phyloP scores from a whole-genome alignment of 2,329 filamentous ascomycete genomes.

The Biscogniauxia mediterranea region DNA sequence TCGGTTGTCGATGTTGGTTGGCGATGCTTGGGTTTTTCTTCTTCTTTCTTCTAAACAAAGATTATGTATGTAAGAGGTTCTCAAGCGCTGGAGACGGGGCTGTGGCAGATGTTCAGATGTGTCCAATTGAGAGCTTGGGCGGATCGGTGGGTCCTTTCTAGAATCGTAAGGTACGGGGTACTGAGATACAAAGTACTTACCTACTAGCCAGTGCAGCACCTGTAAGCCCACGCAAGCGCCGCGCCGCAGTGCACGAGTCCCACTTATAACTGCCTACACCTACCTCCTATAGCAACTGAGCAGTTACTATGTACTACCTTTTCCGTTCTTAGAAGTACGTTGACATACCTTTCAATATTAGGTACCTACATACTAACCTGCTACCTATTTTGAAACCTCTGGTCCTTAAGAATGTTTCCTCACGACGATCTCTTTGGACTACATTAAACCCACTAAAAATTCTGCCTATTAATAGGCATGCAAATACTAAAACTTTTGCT shows the following conservation, averaged over 20 bases:
- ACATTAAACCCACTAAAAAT: background rate
- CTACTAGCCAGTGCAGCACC: background rate
- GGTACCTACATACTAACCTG: background rate
- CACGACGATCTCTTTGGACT: background rate
- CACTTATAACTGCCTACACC: background rate
- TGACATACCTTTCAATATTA: no score
- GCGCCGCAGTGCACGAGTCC: background rate
- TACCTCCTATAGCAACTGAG: background rate
- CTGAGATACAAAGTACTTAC: background rate
- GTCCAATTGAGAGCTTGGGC: slow-evolving; percentile 17
- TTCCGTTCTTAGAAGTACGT: background rate
- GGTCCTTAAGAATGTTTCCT: background rate
- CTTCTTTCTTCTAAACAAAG: background rate
- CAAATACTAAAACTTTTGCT: background rate
- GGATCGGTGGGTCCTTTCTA: slow-evolving; percentile 16
- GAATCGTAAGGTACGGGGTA: background rate
- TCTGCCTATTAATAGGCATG: background rate
- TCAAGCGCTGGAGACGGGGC: slow-evolving; percentile 5
- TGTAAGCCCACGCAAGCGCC: background rate
- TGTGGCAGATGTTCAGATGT: slow-evolving; percentile 21
- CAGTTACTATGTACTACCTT: background rate
- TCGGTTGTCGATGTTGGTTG: background rate
- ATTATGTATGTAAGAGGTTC: background rate
- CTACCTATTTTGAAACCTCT: background rate
- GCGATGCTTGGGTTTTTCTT: background rate